These are phyloP conservation scores for Trichoderma harzianum DNA, from an alignment of 2,329 filamentous ascomycete genomes.

Conservation along the genomic window DNA sequence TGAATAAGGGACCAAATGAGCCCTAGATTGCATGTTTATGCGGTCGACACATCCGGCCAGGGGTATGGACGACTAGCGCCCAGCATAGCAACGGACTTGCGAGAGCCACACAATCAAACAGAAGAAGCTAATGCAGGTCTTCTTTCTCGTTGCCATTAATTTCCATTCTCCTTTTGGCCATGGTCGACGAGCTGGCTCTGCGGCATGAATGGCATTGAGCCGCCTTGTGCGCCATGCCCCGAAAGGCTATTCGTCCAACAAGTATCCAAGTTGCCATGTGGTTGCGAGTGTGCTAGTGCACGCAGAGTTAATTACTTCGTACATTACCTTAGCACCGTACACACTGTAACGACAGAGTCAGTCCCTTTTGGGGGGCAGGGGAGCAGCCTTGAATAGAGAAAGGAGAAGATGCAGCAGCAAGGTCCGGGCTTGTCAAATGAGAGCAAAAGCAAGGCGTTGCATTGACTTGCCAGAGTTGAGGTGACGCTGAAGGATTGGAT, in stretches of 20 bases:
- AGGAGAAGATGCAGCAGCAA: neutral
- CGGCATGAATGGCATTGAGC: slow-evolving; percentile 6
- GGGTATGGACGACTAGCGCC: slow-evolving; percentile 4
- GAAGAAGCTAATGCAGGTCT: neutral
- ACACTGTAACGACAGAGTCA: neutral
- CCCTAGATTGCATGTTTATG: slow-evolving; percentile 13
- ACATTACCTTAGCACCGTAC: neutral
- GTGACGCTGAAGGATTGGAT: slow-evolving; percentile 7
- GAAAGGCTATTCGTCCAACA: neutral
- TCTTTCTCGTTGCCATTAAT: neutral
- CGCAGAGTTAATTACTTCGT: neutral
- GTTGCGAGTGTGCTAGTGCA: neutral
- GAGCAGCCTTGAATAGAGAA: slow-evolving; percentile 1
- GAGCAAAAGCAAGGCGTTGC: neutral
- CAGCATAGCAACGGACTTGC: neutral
- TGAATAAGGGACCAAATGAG: slow-evolving; percentile 9
- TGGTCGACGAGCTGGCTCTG: neutral
- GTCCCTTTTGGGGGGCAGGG: neutral
- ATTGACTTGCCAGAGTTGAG: neutral
- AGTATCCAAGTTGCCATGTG: neutral
- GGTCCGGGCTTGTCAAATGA: neutral
- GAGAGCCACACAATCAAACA: slow-evolving; percentile 1
- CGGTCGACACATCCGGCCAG: slow-evolving; percentile 13
- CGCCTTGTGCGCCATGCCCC: neutral
- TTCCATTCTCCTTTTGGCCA: neutral